Evolutionary conservation across 164 flowering plant genomes (phyloP), one percentile per base, ranked within the genome.

Genomic region (Annona cherimola): DNA sequence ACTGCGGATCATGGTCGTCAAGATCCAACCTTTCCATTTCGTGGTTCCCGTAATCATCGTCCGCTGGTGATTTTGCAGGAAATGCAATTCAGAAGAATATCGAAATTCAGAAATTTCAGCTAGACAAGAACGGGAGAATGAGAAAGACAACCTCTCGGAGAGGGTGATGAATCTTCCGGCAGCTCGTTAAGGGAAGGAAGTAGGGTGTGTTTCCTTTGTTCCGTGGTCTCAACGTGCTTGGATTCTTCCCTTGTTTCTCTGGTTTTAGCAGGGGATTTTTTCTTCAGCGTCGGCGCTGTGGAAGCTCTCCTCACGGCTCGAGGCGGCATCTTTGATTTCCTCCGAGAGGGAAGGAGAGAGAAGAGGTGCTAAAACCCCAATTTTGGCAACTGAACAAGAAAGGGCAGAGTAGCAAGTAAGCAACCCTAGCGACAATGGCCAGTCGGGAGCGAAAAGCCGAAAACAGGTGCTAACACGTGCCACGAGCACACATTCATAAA

Each of bases 201-300:
- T 6, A 35, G 9, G 60, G 20, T 19, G 43, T 39, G 65, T 50
- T 50, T 50, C 57, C 14, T 50, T 3, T 16, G 7, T 50, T 50
- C 57, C 14, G 57, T 50, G 54, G 16, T 14, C 45, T 16, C 42
- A 41, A 43, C 57, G 72, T 55, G 69, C 54, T 8, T 19, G 61
- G n/a, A n/a, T 18, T 64, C 67, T 39, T 39, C 42, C 67, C 41
- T 44, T 64, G 12, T 39, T 20, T 72, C 70, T 42, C 45, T 57
- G 40, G 39, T 26, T 66, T 69, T 70, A 9, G 67, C 14, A 60
- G 67, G 68, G n/a, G 71, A 71, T n/a, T 62, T 73, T 12, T 79
- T 79, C 78, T 79, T 79, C 41, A 67, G 67, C 3, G 78, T 69
- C 19, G 74, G 57, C 14, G 71, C 67, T 4, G 74, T 72, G 45